Evolutionary conservation across 371 early-diverging fungal species (phyloP).

Genomic region (Circinella minor): DNA sequence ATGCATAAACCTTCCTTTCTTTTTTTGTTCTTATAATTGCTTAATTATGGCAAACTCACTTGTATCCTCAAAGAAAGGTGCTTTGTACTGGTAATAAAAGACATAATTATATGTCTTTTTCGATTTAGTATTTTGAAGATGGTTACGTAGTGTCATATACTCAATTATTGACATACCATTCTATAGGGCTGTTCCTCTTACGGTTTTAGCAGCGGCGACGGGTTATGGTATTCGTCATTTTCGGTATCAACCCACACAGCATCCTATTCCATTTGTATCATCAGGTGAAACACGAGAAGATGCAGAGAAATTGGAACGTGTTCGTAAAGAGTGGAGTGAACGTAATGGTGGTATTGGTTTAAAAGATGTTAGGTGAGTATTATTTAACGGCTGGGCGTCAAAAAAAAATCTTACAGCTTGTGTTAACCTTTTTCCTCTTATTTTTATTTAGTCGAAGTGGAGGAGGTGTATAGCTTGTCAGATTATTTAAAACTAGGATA

Average conservation of each 20-base stretch:
- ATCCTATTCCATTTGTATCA: constrained; percentile 22
- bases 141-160: background rate
- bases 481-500: too few relatives aligned
- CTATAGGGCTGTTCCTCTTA: background rate
- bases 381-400: background rate
- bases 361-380: constrained; percentile 39
- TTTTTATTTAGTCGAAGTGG: constrained; percentile 9
- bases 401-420: too few relatives aligned
- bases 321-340: constrained; percentile 40
- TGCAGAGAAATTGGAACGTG: constrained; percentile 34
- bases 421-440: background rate
- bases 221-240: constrained; percentile 4
- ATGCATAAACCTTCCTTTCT: background rate
- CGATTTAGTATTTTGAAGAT: background rate
- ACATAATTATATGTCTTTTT: background rate
- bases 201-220: background rate
- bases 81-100: background rate
- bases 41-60: background rate
- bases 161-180: background rate
- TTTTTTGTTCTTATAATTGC: background rate
- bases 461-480: background rate
- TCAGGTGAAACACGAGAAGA: constrained; percentile 34
- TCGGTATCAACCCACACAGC: background rate
- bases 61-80: constrained; percentile 1
- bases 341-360: constrained; percentile 46